phyloP scores from a whole-genome alignment of 805 yeast species.

The Ogataea degrootiae region DNA sequence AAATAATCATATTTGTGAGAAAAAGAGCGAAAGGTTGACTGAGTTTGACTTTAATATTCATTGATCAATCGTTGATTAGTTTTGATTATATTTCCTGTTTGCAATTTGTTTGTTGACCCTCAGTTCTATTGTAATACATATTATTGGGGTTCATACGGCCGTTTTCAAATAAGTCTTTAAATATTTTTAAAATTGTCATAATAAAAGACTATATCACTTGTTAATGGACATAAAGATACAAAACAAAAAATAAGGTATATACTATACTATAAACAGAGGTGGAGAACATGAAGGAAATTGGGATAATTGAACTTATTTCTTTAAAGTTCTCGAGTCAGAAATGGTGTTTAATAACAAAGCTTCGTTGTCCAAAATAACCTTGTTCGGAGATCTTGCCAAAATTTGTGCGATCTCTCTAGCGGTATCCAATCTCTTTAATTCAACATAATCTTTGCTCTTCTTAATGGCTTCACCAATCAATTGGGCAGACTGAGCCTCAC shows the following conservation, averaged over 20 bases:
- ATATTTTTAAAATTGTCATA: not conserved
- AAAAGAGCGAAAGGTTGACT: too few relatives aligned
- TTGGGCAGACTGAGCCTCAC: constrained; percentile 98
- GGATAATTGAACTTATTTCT: constrained; percentile 13
- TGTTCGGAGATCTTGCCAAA: constrained; percentile 83
- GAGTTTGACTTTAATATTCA: too few relatives aligned
- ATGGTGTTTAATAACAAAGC: constrained; percentile 87
- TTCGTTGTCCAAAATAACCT: constrained; percentile 85
- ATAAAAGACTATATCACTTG: not conserved
- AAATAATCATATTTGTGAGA: too few relatives aligned
- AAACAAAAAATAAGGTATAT: not conserved
- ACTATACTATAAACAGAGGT: not conserved
- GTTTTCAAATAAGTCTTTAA: too few relatives aligned
- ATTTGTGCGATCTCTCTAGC: constrained; percentile 93
- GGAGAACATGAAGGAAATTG: constrained; percentile 6
- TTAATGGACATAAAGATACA: not conserved
- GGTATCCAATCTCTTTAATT: constrained; percentile 92
- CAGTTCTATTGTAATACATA: too few relatives aligned
- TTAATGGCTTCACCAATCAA: constrained; percentile 98
- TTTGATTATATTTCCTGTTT: too few relatives aligned
- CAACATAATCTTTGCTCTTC: constrained; percentile 93
- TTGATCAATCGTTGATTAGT: too few relatives aligned
- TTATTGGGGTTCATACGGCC: too few relatives aligned
- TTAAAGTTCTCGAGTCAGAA: constrained; percentile 60
- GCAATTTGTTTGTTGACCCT: too few relatives aligned